A percentile compares a stretch with the other conserved stretches of the same genome.
Conservation (phyloP, 805 yeast species). For the Pichia heedii region DNA sequence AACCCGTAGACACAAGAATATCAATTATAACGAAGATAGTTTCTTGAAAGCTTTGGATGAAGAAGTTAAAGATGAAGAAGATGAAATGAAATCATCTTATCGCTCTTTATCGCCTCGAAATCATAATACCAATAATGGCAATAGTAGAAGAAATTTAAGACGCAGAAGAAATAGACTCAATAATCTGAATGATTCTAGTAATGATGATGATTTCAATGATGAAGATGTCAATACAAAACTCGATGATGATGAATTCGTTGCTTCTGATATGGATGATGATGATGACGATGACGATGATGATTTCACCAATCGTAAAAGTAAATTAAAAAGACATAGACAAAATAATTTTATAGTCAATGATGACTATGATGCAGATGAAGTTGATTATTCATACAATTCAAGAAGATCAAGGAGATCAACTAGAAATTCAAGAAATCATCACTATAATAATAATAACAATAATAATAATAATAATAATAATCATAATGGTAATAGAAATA, state of each 20-base stretch:
- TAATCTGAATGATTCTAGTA: conserved; percentile 5
- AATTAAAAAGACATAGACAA: conserved; percentile 3
- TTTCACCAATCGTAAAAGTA: conserved; percentile 1
- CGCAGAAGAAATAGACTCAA: background rate
- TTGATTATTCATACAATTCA: conserved; percentile 1
- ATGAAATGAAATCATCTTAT: too few relatives aligned
- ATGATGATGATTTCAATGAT: conserved; percentile 5
- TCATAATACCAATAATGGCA: conserved; percentile 12
- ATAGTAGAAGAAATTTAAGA: conserved; percentile 3
- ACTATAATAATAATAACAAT: conserved; percentile 1
- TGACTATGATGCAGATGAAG: conserved; percentile 13
- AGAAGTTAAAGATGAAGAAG: conserved; percentile 16
- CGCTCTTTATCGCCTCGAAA: too few relatives aligned
- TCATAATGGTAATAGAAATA: too few relatives aligned
- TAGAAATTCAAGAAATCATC: background rate
- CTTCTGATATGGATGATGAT: conserved; percentile 1
- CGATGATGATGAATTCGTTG: background rate
- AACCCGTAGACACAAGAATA: conserved; percentile 23
- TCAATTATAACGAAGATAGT: conserved; percentile 28
- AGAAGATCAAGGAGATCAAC: background rate
- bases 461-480: conserved; percentile 6
- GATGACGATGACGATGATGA: conserved; percentile 8
- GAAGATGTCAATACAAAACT: background rate
- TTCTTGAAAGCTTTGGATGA: conserved; percentile 19
- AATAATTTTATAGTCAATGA: conserved; percentile 13